Base-by-base conservation (phyloP, 129 eudicot species). In the Lonicera japonica region DNA sequence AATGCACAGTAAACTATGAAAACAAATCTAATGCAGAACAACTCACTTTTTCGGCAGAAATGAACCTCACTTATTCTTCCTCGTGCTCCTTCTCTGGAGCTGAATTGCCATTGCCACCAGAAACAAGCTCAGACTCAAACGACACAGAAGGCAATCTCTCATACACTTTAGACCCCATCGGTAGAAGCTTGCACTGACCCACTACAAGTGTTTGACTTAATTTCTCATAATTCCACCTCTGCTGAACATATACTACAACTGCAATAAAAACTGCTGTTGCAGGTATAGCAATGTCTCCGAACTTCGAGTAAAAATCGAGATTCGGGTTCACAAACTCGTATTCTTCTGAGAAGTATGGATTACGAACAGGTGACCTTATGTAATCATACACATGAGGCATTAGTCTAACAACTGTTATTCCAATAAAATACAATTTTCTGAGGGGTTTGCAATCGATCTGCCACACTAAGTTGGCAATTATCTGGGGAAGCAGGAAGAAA, bases 401-500 rank as follows among this genome's bases (percentile, higher is more conserved):
- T 2, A 92, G 79, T 58, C 88, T 78, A 36, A 85, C 80, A 13
- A 79, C 25, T 16, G 99, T 84, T 64, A 88, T 68, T 64, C 99
- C 99, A 13, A 85, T 61, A 23, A 80, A 92, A 56, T 85, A 92
- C 0, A 75, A 46, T n/a, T 82, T 85, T 17, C 91, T 46, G 16
- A 92, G 88, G 12, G 96, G 96, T 59, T 73, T 80, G 65, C 74
- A 68, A n/a, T 79, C 19, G 34, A 78, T 75, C 71, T 73, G 83
- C 99, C 99, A 92, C 0, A 85, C 29, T 14, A 82, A 38, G 71
- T 92, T 92, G 45, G 85, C 99, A 8, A 92, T 77, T n/a, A 92
- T 75, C 61, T 92, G 96, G 21, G 99, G 99, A 68, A 92, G 86
- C 54, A 92, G 79, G 72, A 92, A 92, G 24, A 92, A 80, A 61